phyloP scores from a whole-genome alignment of 169 alveolate genomes.

The Eimeria acervulina region DNA sequence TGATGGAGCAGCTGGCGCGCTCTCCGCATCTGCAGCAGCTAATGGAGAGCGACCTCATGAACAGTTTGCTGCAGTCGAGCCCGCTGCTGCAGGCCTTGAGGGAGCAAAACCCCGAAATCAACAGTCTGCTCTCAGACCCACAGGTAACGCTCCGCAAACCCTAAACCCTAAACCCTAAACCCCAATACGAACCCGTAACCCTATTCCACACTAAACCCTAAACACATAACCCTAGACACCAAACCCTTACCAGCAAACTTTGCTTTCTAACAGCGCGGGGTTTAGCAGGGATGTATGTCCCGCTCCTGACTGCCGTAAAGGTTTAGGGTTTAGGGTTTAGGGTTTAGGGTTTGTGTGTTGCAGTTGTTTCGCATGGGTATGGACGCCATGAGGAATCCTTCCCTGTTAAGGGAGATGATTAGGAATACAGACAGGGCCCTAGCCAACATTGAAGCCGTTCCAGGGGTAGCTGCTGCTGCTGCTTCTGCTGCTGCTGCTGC shows the following conservation, averaged over 20 bases:
- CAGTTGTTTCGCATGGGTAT: slow-evolving; percentile 86
- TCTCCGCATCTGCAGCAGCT: slow-evolving; percentile 85
- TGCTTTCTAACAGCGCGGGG: neutral
- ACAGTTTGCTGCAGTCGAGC: slow-evolving; percentile 86
- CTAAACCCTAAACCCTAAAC: slow-evolving; percentile 17
- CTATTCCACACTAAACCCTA: neutral
- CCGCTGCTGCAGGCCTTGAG: slow-evolving; percentile 86
- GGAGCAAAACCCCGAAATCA: slow-evolving; percentile 88
- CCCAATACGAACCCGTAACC: neutral
- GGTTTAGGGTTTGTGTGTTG: slow-evolving; percentile 7
- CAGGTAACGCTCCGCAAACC: slow-evolving; percentile 58
- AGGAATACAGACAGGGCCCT: slow-evolving; percentile 88
- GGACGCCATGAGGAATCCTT: slow-evolving; percentile 86
- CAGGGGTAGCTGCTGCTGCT: slow-evolving; percentile 80
- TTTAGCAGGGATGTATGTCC: neutral
- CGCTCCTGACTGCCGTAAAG: neutral
- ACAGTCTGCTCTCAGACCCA: slow-evolving; percentile 87
- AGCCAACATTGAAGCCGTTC: slow-evolving; percentile 87
- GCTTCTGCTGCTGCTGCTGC: slow-evolving; percentile 28
- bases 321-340: slow-evolving; percentile 34
- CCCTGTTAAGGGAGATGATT: slow-evolving; percentile 88
- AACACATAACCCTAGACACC: too few species aligned
- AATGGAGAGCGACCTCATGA: slow-evolving; percentile 85
- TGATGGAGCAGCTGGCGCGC: slow-evolving; percentile 68
- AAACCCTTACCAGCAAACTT: too few species aligned